phyloP scores from a whole-genome alignment of 106 monocot species.

The Amphibolis antarctica region DNA sequence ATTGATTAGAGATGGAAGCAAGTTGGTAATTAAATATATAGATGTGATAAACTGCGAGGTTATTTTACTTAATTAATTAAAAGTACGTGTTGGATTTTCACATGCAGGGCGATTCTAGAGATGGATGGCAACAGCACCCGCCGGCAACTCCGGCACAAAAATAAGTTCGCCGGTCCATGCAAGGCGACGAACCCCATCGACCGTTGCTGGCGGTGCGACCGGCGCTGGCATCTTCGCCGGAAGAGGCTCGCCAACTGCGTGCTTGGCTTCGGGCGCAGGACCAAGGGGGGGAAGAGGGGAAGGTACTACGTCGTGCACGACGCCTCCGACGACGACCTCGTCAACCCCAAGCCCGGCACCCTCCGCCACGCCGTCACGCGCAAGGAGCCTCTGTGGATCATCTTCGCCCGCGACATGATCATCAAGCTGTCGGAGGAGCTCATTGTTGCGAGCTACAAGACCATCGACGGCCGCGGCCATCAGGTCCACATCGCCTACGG shows the following conservation, averaged over 20 bases:
- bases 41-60: too few relatives aligned
- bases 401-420: constrained; percentile 43
- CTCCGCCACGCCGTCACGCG: too few relatives aligned
- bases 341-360: too few relatives aligned
- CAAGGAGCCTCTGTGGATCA: too few relatives aligned
- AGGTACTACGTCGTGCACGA: constrained; percentile 14
- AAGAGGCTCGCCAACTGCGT: too few relatives aligned
- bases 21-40: too few relatives aligned
- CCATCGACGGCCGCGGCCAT: constrained; percentile 61
- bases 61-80: too few relatives aligned
- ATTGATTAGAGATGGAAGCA: too few relatives aligned
- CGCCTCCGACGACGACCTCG: constrained; percentile 21
- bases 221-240: constrained; percentile 26
- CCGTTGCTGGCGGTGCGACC: constrained; percentile 54
- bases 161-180: constrained; percentile 12
- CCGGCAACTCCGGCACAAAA: constrained; percentile 3
- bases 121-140: constrained; percentile 22
- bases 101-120: not conserved
- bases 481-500: constrained; percentile 50
- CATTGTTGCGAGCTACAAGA: constrained; percentile 54
- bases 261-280: too few relatives aligned
- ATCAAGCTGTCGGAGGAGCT: constrained; percentile 54
- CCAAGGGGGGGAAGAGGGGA: too few relatives aligned
- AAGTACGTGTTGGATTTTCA: too few relatives aligned
- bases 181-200: constrained; percentile 63